A percentile compares a stretch with the other conserved stretches of the same genome.
Conservation (phyloP, 2,329 filamentous ascomycete species). For the Ophiostoma fasciatum region DNA sequence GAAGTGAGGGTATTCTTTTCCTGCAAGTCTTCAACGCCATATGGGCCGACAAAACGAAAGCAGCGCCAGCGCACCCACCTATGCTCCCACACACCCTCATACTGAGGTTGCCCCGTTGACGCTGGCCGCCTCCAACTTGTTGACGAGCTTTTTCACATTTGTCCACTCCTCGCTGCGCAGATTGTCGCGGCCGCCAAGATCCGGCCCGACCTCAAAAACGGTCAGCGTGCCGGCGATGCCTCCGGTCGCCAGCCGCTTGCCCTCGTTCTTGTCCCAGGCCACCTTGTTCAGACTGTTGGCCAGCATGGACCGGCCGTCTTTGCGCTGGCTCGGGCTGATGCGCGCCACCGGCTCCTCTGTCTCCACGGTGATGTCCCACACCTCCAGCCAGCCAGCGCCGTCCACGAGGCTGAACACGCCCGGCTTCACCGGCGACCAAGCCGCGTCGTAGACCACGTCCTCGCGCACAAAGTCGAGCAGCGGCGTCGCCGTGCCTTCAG, state of each 20-base stretch:
- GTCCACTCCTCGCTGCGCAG: constrained; percentile 83
- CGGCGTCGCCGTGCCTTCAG: constrained; percentile 47
- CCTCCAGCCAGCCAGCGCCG: constrained; percentile 77
- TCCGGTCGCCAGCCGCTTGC: constrained; percentile 73
- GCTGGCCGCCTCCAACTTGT: constrained; percentile 50
- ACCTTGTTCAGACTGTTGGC: constrained; percentile 86
- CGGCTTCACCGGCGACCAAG: constrained; percentile 88
- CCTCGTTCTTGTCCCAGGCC: constrained; percentile 84
- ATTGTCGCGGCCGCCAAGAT: constrained; percentile 72
- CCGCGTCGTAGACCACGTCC: constrained; percentile 91
- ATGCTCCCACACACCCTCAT: too few species aligned
- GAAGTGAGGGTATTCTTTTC: too few species aligned
- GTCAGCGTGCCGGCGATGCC: constrained; percentile 84
- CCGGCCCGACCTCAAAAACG: constrained; percentile 78
- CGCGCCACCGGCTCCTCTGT: constrained; percentile 82
- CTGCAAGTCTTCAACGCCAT: too few species aligned
- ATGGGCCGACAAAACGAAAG: too few species aligned
- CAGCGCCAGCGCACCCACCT: too few species aligned
- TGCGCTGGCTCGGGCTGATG: constrained; percentile 54
- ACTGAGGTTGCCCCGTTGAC: constrained; percentile 32
- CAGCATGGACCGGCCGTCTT: constrained; percentile 52
- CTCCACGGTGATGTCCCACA: constrained; percentile 90
- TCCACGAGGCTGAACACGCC: constrained; percentile 92
- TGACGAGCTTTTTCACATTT: constrained; percentile 78
- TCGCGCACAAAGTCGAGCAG: constrained; percentile 85